phyloP scores from a whole-genome alignment of 1,284 basidiomycete genomes.

The Cerioporus squamosus region DNA sequence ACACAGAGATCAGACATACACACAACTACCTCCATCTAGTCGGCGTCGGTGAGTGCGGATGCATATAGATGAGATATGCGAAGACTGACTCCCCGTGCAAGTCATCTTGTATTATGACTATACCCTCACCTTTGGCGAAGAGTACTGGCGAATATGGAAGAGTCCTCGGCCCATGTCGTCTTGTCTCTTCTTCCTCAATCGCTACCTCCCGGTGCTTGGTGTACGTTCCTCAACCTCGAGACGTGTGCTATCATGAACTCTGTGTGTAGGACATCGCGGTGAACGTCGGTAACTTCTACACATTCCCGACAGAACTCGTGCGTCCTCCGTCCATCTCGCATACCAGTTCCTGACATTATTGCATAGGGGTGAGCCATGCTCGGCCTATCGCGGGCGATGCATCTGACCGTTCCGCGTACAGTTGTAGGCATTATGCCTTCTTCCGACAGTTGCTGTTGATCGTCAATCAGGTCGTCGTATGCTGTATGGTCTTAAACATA shows the following conservation, averaged over 20 bases:
- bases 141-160: slow-evolving; percentile 32
- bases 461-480: slow-evolving; percentile 33
- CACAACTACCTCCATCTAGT: slow-evolving; percentile 34
- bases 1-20: slow-evolving; percentile 16
- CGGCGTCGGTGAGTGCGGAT: slow-evolving; percentile 27
- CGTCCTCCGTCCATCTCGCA: background rate
- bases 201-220: slow-evolving; percentile 34
- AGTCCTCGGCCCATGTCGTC: slow-evolving; percentile 22
- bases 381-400: background rate
- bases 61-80: background rate
- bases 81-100: slow-evolving; percentile 7
- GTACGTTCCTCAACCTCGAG: slow-evolving; percentile 16
- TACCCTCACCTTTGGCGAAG: slow-evolving; percentile 30
- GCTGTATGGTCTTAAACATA: slow-evolving; percentile 22
- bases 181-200: slow-evolving; percentile 30
- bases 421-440: slow-evolving; percentile 32
- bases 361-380: slow-evolving; percentile 20
- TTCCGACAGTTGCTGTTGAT: slow-evolving; percentile 34
- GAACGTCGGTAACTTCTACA: slow-evolving; percentile 32
- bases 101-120: slow-evolving; percentile 37
- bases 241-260: background rate
- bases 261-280: slow-evolving; percentile 31
- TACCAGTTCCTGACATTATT: background rate
- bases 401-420: slow-evolving; percentile 9
- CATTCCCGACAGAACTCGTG: slow-evolving; percentile 24